These are phyloP conservation scores for Casuarina glauca DNA, from an alignment of 306 rosid species.

Conservation along the genomic window DNA sequence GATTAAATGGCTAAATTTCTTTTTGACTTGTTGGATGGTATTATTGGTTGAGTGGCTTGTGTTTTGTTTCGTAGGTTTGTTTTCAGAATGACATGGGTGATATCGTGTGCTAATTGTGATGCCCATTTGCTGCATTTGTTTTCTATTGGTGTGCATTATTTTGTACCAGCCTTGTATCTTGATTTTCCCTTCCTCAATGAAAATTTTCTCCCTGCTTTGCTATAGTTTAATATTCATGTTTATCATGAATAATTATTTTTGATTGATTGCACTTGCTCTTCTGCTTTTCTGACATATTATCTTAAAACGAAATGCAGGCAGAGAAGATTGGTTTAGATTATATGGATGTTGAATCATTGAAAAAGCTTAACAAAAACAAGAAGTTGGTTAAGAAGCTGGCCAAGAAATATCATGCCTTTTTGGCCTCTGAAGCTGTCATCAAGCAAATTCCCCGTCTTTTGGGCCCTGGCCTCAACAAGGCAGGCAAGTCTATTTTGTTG, in stretches of 20 bases:
- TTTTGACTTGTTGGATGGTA: background rate
- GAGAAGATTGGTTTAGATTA: constrained; percentile 72
- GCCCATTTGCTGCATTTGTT: too few relatives aligned
- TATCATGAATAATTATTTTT: background rate
- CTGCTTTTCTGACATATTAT: background rate
- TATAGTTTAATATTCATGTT: background rate
- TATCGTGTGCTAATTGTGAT: too few relatives aligned
- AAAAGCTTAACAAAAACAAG: constrained; percentile 83
- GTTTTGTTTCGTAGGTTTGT: background rate
- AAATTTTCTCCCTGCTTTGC: background rate
- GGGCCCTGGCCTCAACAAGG: constrained; percentile 94
- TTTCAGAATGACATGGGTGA: background rate
- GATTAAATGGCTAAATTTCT: background rate
- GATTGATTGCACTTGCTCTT: background rate
- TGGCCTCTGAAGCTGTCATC: constrained; percentile 87
- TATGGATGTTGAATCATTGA: constrained; percentile 82
- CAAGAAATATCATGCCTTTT: constrained; percentile 78
- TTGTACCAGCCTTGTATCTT: background rate
- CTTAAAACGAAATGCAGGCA: constrained; percentile 44
- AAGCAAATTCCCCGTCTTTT: constrained; percentile 90
- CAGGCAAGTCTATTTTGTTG: constrained; percentile 49
- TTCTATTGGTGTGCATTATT: background rate
- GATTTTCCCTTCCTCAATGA: background rate
- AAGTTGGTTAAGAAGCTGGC: constrained; percentile 80
- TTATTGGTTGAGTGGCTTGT: background rate